Evolutionary conservation across 352 stramenopile genomes (phyloP), one percentile per base, ranked within the genome.

Genomic region (Phytophthora nicotianae): DNA sequence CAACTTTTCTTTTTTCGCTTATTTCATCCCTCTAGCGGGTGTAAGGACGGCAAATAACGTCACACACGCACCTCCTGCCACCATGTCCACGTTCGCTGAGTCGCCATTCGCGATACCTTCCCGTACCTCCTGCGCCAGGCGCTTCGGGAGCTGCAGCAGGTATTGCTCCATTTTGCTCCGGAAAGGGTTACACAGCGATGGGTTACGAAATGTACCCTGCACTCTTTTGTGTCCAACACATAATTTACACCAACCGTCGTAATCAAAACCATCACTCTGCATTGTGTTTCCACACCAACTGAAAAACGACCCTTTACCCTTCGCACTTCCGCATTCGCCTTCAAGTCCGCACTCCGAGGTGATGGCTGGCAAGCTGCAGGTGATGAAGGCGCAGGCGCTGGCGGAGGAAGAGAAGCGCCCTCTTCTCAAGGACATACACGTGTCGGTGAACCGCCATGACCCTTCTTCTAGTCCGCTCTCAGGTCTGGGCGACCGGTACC

Each of bases 121-220:
- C 37, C 85, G 82, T 60, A 96, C 74, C 50, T 96, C 83, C 50
- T 80, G 67, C 68, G 83, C 85, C 37, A 96, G 60, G 23, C 74
- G 75, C 83, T 91, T 92, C n/a, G 87, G 87, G 37, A 95, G 68
- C 66, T 93, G 85, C 51, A 96, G 78, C 70, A 96, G 51, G 67
- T 91, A 96, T 63, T 96, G 87, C 71, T 96, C 87, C 87, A 96
- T 96, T 4, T 47, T 17, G 11, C 24, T 13, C 26, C 42, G 27
- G 7, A 20, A 16, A 32, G 14, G 45, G 41, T 60, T 43, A 55
- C 38, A 26, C 14, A 19, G 2, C 19, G n/a, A 17, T 20, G 11
- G 40, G 40, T 50, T 59, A 45, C 52, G 27, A 4, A 35, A 24
- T 7, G 11, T 51, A 51, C 23, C 24, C 5, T 21, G 37, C n/a